These are phyloP conservation scores for Garcia nutans DNA, from an alignment of 345 rosid species.

Conservation along the genomic window DNA sequence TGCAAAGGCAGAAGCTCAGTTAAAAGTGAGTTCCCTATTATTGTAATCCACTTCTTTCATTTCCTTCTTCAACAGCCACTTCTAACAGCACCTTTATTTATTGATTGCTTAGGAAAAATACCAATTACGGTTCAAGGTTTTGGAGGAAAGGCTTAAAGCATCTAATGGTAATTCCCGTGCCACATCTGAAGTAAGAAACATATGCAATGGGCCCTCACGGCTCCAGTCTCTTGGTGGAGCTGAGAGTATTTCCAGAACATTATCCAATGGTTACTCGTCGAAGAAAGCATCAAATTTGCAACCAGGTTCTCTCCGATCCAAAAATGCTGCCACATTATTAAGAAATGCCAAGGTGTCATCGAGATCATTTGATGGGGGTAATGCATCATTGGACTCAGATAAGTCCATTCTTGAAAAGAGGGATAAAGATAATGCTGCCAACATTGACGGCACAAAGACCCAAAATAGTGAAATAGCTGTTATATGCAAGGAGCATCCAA, in stretches of 20 bases:
- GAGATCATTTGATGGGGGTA: slow-evolving; percentile 40
- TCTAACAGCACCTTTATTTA: background rate
- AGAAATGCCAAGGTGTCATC: slow-evolving; percentile 31
- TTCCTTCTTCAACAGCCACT: background rate
- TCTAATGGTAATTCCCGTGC: slow-evolving; percentile 26
- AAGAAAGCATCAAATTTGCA: slow-evolving; percentile 29
- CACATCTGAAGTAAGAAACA: slow-evolving; percentile 25
- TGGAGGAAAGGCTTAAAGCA: slow-evolving; percentile 44
- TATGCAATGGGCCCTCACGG: slow-evolving; percentile 31
- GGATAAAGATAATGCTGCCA: slow-evolving; percentile 15
- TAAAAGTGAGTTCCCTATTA: slow-evolving; percentile 33
- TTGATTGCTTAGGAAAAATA: slow-evolving; percentile 41
- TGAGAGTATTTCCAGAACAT: slow-evolving; percentile 27
- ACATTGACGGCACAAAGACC: slow-evolving; percentile 8
- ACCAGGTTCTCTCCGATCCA: slow-evolving; percentile 23
- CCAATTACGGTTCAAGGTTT: slow-evolving; percentile 42
- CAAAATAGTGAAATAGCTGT: slow-evolving; percentile 14
- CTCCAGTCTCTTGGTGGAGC: slow-evolving; percentile 44
- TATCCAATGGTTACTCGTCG: slow-evolving; percentile 32
- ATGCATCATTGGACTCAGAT: slow-evolving; percentile 28
- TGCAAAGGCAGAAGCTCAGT: slow-evolving; percentile 49
- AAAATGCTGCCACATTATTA: slow-evolving; percentile 30
- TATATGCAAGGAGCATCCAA: slow-evolving; percentile 13
- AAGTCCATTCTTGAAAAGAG: slow-evolving; percentile 24
- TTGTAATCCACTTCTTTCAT: background rate